phyloP scores from a whole-genome alignment of 2,329 filamentous ascomycete species.

The Colletotrichum liriopes region DNA sequence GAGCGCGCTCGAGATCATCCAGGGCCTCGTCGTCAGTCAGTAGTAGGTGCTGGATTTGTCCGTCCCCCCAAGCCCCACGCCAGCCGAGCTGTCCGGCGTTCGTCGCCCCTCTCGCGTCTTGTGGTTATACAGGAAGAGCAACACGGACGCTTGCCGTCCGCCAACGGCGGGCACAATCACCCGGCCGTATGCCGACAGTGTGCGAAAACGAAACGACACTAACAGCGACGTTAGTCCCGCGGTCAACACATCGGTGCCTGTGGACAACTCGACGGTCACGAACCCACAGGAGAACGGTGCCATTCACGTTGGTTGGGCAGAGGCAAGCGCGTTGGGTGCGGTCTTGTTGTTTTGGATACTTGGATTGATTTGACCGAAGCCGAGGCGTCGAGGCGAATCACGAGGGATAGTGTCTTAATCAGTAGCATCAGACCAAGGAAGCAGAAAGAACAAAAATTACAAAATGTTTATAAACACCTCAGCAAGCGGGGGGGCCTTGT shows the following conservation, averaged over 20 bases:
- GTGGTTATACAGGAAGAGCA: background rate
- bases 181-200: background rate
- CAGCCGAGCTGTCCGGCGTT: background rate
- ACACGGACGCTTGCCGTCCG: background rate
- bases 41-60: conserved; percentile 53
- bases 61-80: background rate
- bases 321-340: background rate
- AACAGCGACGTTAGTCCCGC: background rate
- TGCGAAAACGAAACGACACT: background rate
- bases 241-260: background rate
- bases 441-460: background rate
- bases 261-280: background rate
- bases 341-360: conserved; percentile 1
- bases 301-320: background rate
- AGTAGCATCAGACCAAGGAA: background rate
- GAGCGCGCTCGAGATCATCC: conserved; percentile 75
- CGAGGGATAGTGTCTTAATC: background rate
- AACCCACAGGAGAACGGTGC: background rate
- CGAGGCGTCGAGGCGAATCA: background rate
- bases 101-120: background rate
- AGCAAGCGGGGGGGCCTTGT: background rate
- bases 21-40: conserved; percentile 64
- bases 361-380: background rate
- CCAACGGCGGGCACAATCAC: background rate
- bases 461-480: background rate